Evolutionary conservation across 805 yeast genomes (phyloP).

Genomic region (Metschnikowia reukaufii): DNA sequence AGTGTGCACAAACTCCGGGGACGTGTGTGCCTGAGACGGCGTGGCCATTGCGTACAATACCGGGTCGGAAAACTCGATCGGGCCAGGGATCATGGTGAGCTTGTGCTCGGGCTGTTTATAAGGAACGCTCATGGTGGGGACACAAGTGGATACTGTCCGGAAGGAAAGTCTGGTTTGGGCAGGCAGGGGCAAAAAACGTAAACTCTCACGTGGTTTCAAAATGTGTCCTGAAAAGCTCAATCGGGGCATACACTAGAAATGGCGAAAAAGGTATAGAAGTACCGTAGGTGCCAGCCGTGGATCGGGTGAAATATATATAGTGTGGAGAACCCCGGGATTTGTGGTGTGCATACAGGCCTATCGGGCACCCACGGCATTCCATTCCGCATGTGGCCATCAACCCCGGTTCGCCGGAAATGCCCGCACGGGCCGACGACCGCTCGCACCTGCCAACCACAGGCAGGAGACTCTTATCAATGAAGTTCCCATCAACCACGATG

Average conservation of each 20-base stretch:
- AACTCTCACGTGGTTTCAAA: no score
- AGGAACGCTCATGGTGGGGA: slow-evolving; percentile 35
- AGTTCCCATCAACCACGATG: no score
- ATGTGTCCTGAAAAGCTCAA: background rate
- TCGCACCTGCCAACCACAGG: slow-evolving; percentile 4
- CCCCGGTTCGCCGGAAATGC: slow-evolving; percentile 5
- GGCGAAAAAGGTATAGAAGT: no score
- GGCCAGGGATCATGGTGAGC: slow-evolving; percentile 76
- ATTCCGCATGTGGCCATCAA: background rate
- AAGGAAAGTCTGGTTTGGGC: background rate
- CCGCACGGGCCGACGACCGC: slow-evolving; percentile 6
- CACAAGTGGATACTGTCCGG: background rate
- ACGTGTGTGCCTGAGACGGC: slow-evolving; percentile 87
- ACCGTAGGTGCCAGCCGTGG: no score
- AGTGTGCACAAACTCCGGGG: slow-evolving; percentile 74
- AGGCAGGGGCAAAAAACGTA: background rate
- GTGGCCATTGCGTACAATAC: slow-evolving; percentile 80
- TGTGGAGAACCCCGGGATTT: slow-evolving; percentile 9
- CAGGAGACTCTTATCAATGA: background rate
- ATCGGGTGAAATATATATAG: slow-evolving; percentile 2
- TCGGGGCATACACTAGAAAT: slow-evolving; percentile 5
- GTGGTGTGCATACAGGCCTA: slow-evolving; percentile 3
- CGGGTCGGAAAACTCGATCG: slow-evolving; percentile 76
- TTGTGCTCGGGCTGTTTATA: slow-evolving; percentile 45
- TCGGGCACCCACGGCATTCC: slow-evolving; percentile 4